Evolutionary conservation across 441 rosid species (phyloP).

Genomic region (Euphorbia schlechtendalii): DNA sequence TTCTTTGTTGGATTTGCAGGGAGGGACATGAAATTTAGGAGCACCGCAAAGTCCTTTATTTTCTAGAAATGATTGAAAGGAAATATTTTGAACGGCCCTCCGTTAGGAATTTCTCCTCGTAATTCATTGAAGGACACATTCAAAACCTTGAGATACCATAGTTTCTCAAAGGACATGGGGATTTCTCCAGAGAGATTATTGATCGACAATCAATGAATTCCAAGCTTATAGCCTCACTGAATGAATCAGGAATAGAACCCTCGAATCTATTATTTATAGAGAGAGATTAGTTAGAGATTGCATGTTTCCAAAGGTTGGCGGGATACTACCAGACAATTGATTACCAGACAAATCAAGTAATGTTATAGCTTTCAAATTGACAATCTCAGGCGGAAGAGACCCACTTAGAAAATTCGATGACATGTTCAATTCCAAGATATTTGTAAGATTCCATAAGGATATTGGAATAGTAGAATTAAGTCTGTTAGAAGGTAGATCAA

Average conservation of each 20-base stretch:
- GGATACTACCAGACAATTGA: slow-evolving; percentile 15
- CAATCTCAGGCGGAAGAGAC: slow-evolving; percentile 12
- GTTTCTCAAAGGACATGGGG: too few species aligned
- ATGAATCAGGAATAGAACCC: slow-evolving; percentile 23
- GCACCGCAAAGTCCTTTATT: slow-evolving; percentile 25
- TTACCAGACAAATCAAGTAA: too few species aligned
- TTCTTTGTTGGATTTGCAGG: slow-evolving; percentile 1
- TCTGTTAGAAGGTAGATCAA: background rate
- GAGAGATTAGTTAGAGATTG: slow-evolving; percentile 17
- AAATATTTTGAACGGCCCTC: slow-evolving; percentile 23
- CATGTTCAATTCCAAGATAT: too few species aligned
- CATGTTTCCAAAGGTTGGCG: too few species aligned
- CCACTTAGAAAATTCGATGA: slow-evolving; percentile 15
- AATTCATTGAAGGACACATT: slow-evolving; percentile 35
- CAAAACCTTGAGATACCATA: background rate
- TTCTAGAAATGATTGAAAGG: too few species aligned
- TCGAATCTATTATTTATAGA: slow-evolving; percentile 12
- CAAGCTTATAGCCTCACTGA: too few species aligned
- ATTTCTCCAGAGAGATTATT: too few species aligned
- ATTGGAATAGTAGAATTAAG: slow-evolving; percentile 1
- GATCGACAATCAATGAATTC: too few species aligned
- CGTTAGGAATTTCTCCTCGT: too few species aligned
- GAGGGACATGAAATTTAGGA: slow-evolving; percentile 2
- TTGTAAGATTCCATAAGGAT: slow-evolving; percentile 2
- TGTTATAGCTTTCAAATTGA: slow-evolving; percentile 19